phyloP scores from a whole-genome alignment of 441 rosid species.

The Arabidopsis lyrata region DNA sequence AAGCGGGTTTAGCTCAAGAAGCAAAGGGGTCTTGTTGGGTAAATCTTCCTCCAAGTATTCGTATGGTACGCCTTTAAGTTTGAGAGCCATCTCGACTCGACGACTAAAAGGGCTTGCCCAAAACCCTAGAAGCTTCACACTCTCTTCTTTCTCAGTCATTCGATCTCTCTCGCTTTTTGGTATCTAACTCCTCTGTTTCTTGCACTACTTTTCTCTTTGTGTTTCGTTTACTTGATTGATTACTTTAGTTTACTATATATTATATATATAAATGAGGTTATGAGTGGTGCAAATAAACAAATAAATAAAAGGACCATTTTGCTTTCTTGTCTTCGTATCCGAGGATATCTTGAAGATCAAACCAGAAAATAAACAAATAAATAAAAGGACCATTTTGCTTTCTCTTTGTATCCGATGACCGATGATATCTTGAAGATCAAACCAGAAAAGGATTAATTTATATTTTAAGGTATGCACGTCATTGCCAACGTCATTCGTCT shows the following conservation, averaged over 20 bases:
- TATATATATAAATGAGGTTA: background rate
- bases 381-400: no score
- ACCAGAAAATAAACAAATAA: background rate
- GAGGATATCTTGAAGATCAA: conserved; percentile 14
- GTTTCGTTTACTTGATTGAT: conserved; percentile 8
- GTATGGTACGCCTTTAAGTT: conserved; percentile 51
- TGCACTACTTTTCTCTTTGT: background rate
- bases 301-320: background rate
- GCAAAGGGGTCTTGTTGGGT: conserved; percentile 48
- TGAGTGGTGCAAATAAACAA: background rate
- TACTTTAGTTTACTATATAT: background rate
- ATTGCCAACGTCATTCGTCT: no score
- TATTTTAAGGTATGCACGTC: no score
- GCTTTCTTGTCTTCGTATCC: background rate
- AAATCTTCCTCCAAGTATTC: conserved; percentile 51
- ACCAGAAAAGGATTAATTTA: no score
- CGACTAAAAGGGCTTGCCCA: conserved; percentile 54
- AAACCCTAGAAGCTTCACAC: conserved; percentile 53
- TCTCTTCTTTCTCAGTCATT: conserved; percentile 33
- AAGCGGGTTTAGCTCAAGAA: conserved; percentile 49
- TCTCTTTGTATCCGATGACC: no score
- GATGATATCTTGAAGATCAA: no score
- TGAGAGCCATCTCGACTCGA: conserved; percentile 55
- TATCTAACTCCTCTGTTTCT: background rate
- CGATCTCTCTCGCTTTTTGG: background rate